Evolutionary conservation across 2,329 filamentous ascomycete species (phyloP).

Genomic region (Apiospora aurea): DNA sequence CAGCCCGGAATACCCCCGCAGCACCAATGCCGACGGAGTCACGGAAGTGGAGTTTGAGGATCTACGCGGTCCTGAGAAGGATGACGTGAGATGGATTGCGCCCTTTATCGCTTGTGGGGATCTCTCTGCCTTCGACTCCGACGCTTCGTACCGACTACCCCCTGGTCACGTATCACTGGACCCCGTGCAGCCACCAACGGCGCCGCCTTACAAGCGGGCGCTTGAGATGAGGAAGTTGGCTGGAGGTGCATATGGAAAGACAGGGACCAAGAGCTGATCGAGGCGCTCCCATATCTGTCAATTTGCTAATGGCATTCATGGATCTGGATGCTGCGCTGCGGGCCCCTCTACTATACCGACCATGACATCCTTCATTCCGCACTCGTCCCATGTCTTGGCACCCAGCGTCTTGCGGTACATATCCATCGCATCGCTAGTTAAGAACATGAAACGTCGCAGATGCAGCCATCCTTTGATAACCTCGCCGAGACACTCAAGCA

Average conservation of each 20-base stretch:
- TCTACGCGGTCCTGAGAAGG: slow-evolving; percentile 41
- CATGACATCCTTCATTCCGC: slow-evolving; percentile 49
- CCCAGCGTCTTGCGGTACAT: slow-evolving; percentile 58
- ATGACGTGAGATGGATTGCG: slow-evolving; percentile 79
- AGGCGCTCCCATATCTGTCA: not conserved
- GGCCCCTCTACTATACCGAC: slow-evolving; percentile 38
- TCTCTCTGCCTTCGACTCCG: slow-evolving; percentile 91
- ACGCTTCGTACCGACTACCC: slow-evolving; percentile 90
- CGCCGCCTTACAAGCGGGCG: slow-evolving; percentile 91
- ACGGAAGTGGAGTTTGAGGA: slow-evolving; percentile 61
- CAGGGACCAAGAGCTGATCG: slow-evolving; percentile 48
- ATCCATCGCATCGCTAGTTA: slow-evolving; percentile 49
- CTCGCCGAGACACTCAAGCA: slow-evolving; percentile 59
- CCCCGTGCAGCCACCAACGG: slow-evolving; percentile 93
- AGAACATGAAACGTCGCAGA: slow-evolving; percentile 65
- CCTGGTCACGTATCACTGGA: slow-evolving; percentile 87
- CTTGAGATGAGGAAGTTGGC: slow-evolving; percentile 81
- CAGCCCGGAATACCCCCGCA: slow-evolving; percentile 30
- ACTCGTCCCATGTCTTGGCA: slow-evolving; percentile 52
- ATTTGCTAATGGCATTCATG: not conserved
- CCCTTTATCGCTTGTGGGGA: slow-evolving; percentile 98
- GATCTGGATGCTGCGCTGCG: slow-evolving; percentile 30
- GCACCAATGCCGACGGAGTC: slow-evolving; percentile 44
- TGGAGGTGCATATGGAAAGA: slow-evolving; percentile 81
- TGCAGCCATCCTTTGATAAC: slow-evolving; percentile 52